Conservation (phyloP, 2,329 filamentous ascomycete genomes). For the Leptographium galeiforme region DNA sequence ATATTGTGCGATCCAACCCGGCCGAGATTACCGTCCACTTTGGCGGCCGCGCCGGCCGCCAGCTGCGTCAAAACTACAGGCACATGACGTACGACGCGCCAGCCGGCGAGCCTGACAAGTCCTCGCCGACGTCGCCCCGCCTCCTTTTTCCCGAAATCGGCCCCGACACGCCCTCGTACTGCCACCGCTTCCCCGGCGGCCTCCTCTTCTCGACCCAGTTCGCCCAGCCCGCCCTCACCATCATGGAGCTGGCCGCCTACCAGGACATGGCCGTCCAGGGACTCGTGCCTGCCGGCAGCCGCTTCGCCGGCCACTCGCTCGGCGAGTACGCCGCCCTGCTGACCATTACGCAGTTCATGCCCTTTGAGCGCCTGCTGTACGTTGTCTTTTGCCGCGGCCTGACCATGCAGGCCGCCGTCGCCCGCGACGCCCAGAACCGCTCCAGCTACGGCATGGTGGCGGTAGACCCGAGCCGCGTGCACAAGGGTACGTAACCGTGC, state of each 20-base stretch:
- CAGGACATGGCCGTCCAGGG: slow-evolving; percentile 98
- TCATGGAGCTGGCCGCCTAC: slow-evolving; percentile 99
- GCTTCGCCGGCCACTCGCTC: slow-evolving; percentile 92
- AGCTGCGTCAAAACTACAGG: slow-evolving; percentile 98
- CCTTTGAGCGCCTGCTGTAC: slow-evolving; percentile 96
- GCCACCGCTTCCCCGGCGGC: neutral
- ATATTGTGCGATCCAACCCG: slow-evolving; percentile 99
- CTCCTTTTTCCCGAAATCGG: too few species aligned
- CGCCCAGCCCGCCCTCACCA: slow-evolving; percentile 88
- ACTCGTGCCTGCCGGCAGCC: slow-evolving; percentile 88
- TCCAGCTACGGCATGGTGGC: slow-evolving; percentile 99
- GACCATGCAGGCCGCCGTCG: slow-evolving; percentile 98
- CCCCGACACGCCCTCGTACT: too few species aligned
- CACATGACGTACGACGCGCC: slow-evolving; percentile 97
- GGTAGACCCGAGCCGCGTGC: slow-evolving; percentile 95
- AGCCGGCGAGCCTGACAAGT: too few species aligned
- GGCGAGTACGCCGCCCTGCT: slow-evolving; percentile 97
- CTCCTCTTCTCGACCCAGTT: slow-evolving; percentile 95
- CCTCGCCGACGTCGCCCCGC: too few species aligned
- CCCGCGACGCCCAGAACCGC: slow-evolving; percentile 81
- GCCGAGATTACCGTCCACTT: slow-evolving; percentile 98
- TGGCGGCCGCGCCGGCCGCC: slow-evolving; percentile 89
- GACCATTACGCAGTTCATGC: slow-evolving; percentile 94
- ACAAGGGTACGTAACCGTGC: slow-evolving; percentile 40
- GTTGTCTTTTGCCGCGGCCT: slow-evolving; percentile 98